phyloP scores from a whole-genome alignment of 768 basidiomycete species.

The Lactarius akahatsu region DNA sequence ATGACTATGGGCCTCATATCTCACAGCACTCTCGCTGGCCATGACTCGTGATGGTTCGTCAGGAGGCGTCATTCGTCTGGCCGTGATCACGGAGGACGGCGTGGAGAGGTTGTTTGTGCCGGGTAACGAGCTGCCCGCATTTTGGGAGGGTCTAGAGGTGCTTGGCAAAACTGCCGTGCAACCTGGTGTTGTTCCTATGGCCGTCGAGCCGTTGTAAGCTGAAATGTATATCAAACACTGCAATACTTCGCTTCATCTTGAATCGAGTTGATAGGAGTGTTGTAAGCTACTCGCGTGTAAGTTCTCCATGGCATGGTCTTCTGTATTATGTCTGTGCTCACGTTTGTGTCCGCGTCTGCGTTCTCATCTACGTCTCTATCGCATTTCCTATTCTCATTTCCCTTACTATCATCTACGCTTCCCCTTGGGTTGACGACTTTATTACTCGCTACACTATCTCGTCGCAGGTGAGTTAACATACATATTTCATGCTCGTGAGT shows the following conservation, averaged over 20 bases:
- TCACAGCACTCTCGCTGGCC: conserved; percentile 82
- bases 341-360: too few species aligned
- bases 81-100: conserved; percentile 88
- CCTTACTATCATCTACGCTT: too few species aligned
- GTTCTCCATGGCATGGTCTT: too few species aligned
- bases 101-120: conserved; percentile 93
- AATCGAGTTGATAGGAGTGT: too few species aligned
- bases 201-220: conserved; percentile 39
- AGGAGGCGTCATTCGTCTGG: conserved; percentile 96
- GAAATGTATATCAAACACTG: conserved; percentile 9
- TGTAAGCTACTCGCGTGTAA: too few species aligned
- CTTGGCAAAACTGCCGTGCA: conserved; percentile 41
- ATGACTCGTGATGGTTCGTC: conserved; percentile 99
- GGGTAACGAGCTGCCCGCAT: conserved; percentile 82
- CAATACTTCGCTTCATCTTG: neutral
- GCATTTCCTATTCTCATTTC: too few species aligned
- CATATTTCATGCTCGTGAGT: conserved; percentile 4
- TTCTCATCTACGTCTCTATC: too few species aligned
- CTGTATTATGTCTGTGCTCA: too few species aligned
- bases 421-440: too few species aligned
- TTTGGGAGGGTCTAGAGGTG: conserved; percentile 86
- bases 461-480: neutral
- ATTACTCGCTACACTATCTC: neutral
- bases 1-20: conserved; percentile 2
- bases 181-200: conserved; percentile 43